These are phyloP conservation scores for Pseudogymnoascus sp. DNA, from an alignment of 2,329 filamentous ascomycete species.

Conservation along the genomic window DNA sequence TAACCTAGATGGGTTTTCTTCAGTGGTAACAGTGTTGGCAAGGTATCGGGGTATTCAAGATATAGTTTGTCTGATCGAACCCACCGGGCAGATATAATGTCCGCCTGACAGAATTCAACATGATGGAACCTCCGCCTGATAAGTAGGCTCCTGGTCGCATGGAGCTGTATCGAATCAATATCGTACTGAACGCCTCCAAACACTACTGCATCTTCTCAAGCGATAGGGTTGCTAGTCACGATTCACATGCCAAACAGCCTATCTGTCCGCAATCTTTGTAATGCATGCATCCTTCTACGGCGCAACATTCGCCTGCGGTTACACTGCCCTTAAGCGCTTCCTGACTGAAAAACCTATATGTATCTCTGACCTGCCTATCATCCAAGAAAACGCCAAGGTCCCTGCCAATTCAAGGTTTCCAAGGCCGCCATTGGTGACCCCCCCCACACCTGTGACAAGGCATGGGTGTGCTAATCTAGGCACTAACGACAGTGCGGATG, in stretches of 20 bases:
- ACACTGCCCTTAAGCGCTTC: background rate
- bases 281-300: background rate
- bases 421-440: background rate
- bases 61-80: background rate
- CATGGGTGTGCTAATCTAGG: background rate
- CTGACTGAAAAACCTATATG: background rate
- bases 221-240: background rate
- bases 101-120: background rate
- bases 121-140: background rate
- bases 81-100: background rate
- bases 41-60: background rate
- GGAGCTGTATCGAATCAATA: background rate
- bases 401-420: background rate
- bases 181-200: background rate
- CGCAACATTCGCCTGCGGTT: background rate
- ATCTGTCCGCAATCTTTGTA: background rate
- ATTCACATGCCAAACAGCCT: background rate
- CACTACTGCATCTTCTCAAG: background rate
- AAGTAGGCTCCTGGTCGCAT: background rate
- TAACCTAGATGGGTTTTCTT: background rate
- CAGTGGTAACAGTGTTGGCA: background rate
- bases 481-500: background rate
- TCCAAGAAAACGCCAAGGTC: constrained; percentile 11
- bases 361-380: constrained; percentile 7
- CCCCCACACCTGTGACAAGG: background rate